A percentile compares a stretch with the other conserved stretches of the same genome.
phyloP scores from a whole-genome alignment of 306 rosid genomes.

The Nissolia schottii region DNA sequence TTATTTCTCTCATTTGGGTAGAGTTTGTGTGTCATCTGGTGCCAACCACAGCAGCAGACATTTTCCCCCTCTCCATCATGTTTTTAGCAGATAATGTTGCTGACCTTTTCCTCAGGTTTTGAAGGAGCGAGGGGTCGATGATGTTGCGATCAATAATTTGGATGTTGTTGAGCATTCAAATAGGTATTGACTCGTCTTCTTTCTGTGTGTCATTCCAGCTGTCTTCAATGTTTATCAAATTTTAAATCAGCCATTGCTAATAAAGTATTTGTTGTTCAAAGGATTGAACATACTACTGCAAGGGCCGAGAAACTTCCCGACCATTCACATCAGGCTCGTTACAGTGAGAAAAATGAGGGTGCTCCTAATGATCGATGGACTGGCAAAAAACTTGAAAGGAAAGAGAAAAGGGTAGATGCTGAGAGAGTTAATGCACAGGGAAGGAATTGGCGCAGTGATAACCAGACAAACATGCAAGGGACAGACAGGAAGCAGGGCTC shows the following conservation, averaged over 20 bases:
- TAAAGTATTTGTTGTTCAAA: constrained; percentile 27
- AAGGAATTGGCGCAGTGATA: constrained; percentile 73
- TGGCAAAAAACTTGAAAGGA: constrained; percentile 59
- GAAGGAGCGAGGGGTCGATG: constrained; percentile 89
- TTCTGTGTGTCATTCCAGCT: background rate
- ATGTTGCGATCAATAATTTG: constrained; percentile 41
- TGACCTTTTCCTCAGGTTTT: constrained; percentile 56
- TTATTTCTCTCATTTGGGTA: background rate
- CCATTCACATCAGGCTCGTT: constrained; percentile 32
- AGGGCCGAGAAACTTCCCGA: constrained; percentile 58
- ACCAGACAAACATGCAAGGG: constrained; percentile 45
- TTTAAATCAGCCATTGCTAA: background rate
- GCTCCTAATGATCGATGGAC: constrained; percentile 50
- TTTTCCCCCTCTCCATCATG: background rate
- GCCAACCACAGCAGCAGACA: background rate
- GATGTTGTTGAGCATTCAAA: constrained; percentile 60
- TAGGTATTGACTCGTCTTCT: constrained; percentile 40
- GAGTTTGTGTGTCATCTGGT: background rate
- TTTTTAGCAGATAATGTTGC: background rate
- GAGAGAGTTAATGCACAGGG: constrained; percentile 62
- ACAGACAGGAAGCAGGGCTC: constrained; percentile 56
- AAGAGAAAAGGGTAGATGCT: constrained; percentile 55
- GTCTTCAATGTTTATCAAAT: background rate
- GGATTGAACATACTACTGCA: constrained; percentile 55
- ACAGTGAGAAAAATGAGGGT: constrained; percentile 48